Evolutionary conservation across 257 asterid species (phyloP).

Genomic region (Datura wrightii): DNA sequence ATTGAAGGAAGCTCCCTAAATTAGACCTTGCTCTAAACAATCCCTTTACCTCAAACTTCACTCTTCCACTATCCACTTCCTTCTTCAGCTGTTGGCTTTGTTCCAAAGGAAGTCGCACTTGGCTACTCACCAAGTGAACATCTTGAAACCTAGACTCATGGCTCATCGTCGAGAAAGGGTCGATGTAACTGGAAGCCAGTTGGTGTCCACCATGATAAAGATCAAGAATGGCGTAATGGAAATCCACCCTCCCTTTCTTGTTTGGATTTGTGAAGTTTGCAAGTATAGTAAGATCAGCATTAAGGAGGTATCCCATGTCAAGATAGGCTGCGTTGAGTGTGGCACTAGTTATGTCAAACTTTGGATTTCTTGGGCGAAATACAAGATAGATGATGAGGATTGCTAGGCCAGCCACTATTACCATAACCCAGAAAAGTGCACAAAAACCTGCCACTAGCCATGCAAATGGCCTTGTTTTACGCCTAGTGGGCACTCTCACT

Average conservation of each 20-base stretch:
- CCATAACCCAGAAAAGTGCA: conserved; percentile 75
- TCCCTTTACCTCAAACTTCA: conserved; percentile 67
- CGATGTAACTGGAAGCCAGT: conserved; percentile 65
- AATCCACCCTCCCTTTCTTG: conserved; percentile 75
- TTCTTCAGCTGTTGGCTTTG: conserved; percentile 56
- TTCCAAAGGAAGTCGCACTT: conserved; percentile 60
- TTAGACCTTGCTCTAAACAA: conserved; percentile 66
- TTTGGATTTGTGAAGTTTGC: conserved; percentile 92
- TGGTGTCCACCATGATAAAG: conserved; percentile 56
- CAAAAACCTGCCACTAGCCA: conserved; percentile 87
- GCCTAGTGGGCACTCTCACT: conserved; percentile 31
- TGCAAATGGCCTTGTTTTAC: conserved; percentile 62
- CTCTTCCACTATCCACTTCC: conserved; percentile 69
- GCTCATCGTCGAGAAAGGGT: conserved; percentile 62
- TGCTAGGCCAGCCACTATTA: conserved; percentile 72
- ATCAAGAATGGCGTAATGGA: conserved; percentile 62
- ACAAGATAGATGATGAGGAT: conserved; percentile 74
- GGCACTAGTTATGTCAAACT: conserved; percentile 72
- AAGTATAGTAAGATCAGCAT: conserved; percentile 74
- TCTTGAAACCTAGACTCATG: conserved; percentile 59
- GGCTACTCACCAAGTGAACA: conserved; percentile 76
- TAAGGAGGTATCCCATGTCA: conserved; percentile 85
- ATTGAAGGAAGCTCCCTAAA: conserved; percentile 70
- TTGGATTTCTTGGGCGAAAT: conserved; percentile 75
- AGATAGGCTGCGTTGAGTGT: conserved; percentile 91